Percentiles rank a stretch among this genome's conserved stretches.
Evolutionary conservation across 78 protist species (phyloP).

Genomic region (Anaeramoeba ignava): DNA sequence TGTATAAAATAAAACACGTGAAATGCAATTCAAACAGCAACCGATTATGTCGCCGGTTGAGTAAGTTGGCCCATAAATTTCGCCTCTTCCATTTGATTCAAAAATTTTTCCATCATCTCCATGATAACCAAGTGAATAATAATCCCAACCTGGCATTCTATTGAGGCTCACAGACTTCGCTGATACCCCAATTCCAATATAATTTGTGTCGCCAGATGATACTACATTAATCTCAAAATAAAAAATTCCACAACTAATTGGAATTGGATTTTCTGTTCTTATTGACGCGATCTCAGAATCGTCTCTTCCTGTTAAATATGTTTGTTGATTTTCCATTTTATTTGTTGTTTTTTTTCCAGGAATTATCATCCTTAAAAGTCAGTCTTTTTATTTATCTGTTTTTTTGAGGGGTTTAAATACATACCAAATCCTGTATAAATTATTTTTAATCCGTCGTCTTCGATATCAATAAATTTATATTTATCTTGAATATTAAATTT

Average conservation of each 20-base stretch:
- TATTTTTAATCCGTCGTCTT: too few relatives aligned
- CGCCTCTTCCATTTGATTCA: slow-evolving; percentile 10
- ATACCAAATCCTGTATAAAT: too few relatives aligned
- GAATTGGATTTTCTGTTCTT: slow-evolving; percentile 36
- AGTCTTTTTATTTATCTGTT: too few relatives aligned
- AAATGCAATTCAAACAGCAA: not conserved
- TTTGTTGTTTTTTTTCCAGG: too few relatives aligned
- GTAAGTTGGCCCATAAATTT: slow-evolving; percentile 10
- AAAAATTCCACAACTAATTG: slow-evolving; percentile 45
- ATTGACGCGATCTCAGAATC: slow-evolving; percentile 42
- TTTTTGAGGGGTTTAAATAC: too few relatives aligned
- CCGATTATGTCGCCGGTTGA: slow-evolving; percentile 14
- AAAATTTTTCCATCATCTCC: slow-evolving; percentile 12
- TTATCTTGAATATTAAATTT: too few relatives aligned
- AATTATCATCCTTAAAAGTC: too few relatives aligned
- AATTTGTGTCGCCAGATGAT: slow-evolving; percentile 46
- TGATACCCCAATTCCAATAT: slow-evolving; percentile 54
- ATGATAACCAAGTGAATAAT: slow-evolving; percentile 21
- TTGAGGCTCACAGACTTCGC: slow-evolving; percentile 8
- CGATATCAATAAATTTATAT: too few relatives aligned
- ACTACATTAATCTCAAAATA: slow-evolving; percentile 46
- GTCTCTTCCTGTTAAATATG: slow-evolving; percentile 15
- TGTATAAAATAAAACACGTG: not conserved
- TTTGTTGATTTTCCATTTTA: too few relatives aligned
- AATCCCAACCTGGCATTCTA: slow-evolving; percentile 62